A percentile compares a stretch with the other conserved stretches of the same genome.
Conservation (phyloP, 139 green algal genomes). For the Ulvella scutata region DNA sequence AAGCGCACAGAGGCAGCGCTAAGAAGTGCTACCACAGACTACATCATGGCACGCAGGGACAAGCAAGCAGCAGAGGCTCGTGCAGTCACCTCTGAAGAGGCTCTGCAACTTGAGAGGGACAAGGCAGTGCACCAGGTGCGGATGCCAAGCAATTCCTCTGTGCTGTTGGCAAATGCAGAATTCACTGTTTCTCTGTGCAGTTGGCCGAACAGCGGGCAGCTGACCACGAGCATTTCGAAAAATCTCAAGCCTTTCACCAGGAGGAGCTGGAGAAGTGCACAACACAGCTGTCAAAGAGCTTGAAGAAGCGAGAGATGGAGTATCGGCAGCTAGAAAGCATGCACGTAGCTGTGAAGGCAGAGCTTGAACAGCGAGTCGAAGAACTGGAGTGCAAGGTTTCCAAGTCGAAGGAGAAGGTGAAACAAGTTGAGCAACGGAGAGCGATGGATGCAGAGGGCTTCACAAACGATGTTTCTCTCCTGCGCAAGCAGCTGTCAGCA, state of each 20-base stretch:
- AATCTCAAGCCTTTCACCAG: background rate
- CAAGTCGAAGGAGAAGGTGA: slow-evolving; percentile 15
- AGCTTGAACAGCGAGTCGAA: slow-evolving; percentile 40
- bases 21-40: slow-evolving; percentile 51
- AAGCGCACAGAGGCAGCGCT: slow-evolving; percentile 50
- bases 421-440: slow-evolving; percentile 25
- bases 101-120: slow-evolving; percentile 16
- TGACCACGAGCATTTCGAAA: too few species aligned
- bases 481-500: slow-evolving; percentile 43
- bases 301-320: slow-evolving; percentile 43
- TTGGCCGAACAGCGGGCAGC: too few species aligned
- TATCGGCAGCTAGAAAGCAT: slow-evolving; percentile 40
- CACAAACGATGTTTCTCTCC: slow-evolving; percentile 36
- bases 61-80: slow-evolving; percentile 35
- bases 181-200: too few species aligned
- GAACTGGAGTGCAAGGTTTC: slow-evolving; percentile 30
- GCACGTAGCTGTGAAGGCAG: slow-evolving; percentile 32
- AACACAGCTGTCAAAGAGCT: background rate
- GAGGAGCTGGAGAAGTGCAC: background rate
- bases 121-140: background rate
- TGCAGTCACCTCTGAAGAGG: slow-evolving; percentile 19
- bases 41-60: slow-evolving; percentile 45
- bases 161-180: too few species aligned
- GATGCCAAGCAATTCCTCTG: too few species aligned
- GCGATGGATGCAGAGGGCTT: slow-evolving; percentile 52